These are phyloP conservation scores for Millerozyma miso DNA, from an alignment of 805 yeast species.

Conservation along the genomic window DNA sequence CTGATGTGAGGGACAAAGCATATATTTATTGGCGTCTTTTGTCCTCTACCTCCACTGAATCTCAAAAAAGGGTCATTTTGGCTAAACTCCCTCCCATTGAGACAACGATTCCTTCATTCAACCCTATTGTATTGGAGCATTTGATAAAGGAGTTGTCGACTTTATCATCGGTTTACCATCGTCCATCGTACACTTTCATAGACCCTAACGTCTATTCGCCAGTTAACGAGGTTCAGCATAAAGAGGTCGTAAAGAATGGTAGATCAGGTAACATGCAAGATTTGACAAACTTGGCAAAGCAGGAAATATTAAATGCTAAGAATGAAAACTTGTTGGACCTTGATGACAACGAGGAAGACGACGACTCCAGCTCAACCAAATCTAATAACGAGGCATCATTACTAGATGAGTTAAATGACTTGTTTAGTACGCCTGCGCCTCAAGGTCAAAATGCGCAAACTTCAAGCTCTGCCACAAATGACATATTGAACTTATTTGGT, in stretches of 20 bases:
- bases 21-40: constrained; percentile 76
- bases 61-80: constrained; percentile 52
- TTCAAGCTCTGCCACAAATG: constrained; percentile 24
- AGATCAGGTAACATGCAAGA: constrained; percentile 52
- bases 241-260: constrained; percentile 10
- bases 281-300: constrained; percentile 69
- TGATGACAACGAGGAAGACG: constrained; percentile 47
- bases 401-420: constrained; percentile 71
- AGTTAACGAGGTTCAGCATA: constrained; percentile 2
- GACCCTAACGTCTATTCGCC: constrained; percentile 37
- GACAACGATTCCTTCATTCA: constrained; percentile 67
- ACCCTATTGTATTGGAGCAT: constrained; percentile 62
- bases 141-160: constrained; percentile 75
- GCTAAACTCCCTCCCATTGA: constrained; percentile 66
- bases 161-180: constrained; percentile 84
- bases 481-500: constrained; percentile 45
- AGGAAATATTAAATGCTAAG: constrained; percentile 64
- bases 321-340: constrained; percentile 84
- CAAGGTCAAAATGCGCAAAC: constrained; percentile 11
- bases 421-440: constrained; percentile 45
- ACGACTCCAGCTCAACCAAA: constrained; percentile 8
- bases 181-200: constrained; percentile 67
- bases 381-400: constrained; percentile 33
- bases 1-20: constrained; percentile 79
- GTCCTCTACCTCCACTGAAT: constrained; percentile 40